phyloP scores from a whole-genome alignment of 345 rosid species.

The Noccaea bulbosa region DNA sequence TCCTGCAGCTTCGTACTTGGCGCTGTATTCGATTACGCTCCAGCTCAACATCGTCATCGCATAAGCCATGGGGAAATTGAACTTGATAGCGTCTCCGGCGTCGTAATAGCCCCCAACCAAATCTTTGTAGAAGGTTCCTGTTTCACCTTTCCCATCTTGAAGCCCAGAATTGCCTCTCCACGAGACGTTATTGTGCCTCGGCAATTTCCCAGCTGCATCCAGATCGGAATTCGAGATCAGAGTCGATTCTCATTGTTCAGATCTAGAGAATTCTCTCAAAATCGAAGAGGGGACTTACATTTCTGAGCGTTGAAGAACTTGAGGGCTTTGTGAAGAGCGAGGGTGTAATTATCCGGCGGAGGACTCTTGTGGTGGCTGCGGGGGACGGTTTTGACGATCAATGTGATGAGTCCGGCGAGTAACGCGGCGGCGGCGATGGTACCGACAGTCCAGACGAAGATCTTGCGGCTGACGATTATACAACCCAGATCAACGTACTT shows the following conservation, averaged over 20 bases:
- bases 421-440: slow-evolving; percentile 59
- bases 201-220: slow-evolving; percentile 80
- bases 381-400: slow-evolving; percentile 86
- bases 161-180: slow-evolving; percentile 93
- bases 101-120: slow-evolving; percentile 90
- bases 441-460: slow-evolving; percentile 92
- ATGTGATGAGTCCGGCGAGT: slow-evolving; percentile 71
- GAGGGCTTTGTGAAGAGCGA: slow-evolving; percentile 93
- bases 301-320: slow-evolving; percentile 97
- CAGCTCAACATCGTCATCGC: slow-evolving; percentile 98
- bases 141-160: slow-evolving; percentile 70
- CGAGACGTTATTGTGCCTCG: slow-evolving; percentile 88
- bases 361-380: slow-evolving; percentile 59
- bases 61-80: slow-evolving; percentile 83
- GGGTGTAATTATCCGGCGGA: slow-evolving; percentile 86
- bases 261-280: not conserved
- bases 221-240: not conserved
- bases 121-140: slow-evolving; percentile 58
- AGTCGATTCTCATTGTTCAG: not conserved
- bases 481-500: slow-evolving; percentile 95
- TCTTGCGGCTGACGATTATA: slow-evolving; percentile 93
- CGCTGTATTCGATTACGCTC: slow-evolving; percentile 97
- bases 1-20: slow-evolving; percentile 85
- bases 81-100: slow-evolving; percentile 97
- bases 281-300: slow-evolving; percentile 48